A percentile compares a stretch with the other conserved stretches of the same genome.
Conservation (phyloP, 257 asterid species). For the Solanum sejunctum region DNA sequence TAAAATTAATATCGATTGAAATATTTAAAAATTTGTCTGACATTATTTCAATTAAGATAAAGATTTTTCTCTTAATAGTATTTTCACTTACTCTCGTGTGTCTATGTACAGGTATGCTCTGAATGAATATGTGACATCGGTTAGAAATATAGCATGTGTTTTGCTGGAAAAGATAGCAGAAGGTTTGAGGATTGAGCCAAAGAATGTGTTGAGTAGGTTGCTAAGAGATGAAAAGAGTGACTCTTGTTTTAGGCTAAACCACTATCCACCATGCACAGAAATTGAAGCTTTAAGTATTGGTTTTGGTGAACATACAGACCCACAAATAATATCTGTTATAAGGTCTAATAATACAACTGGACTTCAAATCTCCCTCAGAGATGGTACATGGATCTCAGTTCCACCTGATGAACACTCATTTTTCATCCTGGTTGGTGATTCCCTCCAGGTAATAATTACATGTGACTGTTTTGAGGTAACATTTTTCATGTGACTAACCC, state of each 20-base stretch:
- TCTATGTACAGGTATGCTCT: not conserved
- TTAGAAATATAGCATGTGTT: constrained; percentile 2
- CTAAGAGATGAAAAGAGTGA: constrained; percentile 8
- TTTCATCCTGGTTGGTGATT: constrained; percentile 11
- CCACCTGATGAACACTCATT: constrained; percentile 6
- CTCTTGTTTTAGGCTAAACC: constrained; percentile 10
- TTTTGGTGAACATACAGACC: constrained; percentile 21
- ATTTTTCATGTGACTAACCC: not conserved
- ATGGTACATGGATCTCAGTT: constrained; percentile 12
- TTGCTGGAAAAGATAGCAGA: constrained; percentile 15
- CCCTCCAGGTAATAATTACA: constrained; percentile 3
- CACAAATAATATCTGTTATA: constrained; percentile 6
- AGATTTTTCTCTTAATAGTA: not conserved
- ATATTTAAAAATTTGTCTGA: not conserved
- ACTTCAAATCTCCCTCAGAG: constrained; percentile 4
- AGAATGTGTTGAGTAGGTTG: constrained; percentile 9
- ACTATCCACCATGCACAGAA: constrained; percentile 11
- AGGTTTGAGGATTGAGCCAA: constrained; percentile 3
- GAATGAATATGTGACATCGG: constrained; percentile 4
- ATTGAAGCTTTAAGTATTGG: constrained; percentile 7
- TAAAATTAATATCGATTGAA: not conserved
- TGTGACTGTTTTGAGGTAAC: not conserved
- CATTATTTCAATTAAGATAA: not conserved
- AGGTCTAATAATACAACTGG: constrained; percentile 15
- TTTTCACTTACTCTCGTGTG: not conserved